Base-by-base conservation (phyloP, 192 early-diverging fungal genomes). In the Spinellus fusiger region DNA sequence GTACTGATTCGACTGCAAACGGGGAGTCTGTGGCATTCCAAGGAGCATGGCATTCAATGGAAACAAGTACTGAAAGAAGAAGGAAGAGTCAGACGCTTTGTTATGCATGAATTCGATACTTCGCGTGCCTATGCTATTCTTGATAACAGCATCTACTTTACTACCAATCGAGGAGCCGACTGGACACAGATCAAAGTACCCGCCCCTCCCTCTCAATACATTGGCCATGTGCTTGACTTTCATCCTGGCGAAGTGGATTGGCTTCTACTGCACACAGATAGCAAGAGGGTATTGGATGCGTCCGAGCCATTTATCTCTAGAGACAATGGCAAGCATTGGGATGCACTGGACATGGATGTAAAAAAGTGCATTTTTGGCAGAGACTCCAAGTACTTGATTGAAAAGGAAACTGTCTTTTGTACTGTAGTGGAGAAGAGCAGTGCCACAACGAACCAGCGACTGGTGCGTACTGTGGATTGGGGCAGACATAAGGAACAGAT, bases 181-280 rank as follows among this genome's bases (percentile, higher is more conserved):
- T 76, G 74, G 44, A 54, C 56, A 5, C 64, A 73, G 20, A 53
- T 88, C 1, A 51, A 73, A 5, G 62, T 82, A 5, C 84, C 89
- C 20, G 72, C 69, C 2, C 58, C 66, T 2, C 91, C 86, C 50
- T 96, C 93, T 67, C 75, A 59, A 13, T 52, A 18, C 6, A 60
- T 92, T 49, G 79, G 76, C 20, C 69, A 89, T 23, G 65, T 95
- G 5, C 25, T 99, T 0, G 93, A 97, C 70, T 96, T 94, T 57
- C 93, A 95, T 68, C 91, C 94, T 2, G 73, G 73, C 8, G 81
- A 97, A 59, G 69, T 81, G 6, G 93, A 98, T 66, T 98, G 92
- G 90, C 76, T 94, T 48, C 69, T 94, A 5, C 93, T 86, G 78
- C 72, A 93, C 6, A 90, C 85, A 23, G 84, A 88, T 33, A 79